Base-by-base conservation (phyloP, 2,329 filamentous ascomycete species). In the Coleophoma cylindrospora region DNA sequence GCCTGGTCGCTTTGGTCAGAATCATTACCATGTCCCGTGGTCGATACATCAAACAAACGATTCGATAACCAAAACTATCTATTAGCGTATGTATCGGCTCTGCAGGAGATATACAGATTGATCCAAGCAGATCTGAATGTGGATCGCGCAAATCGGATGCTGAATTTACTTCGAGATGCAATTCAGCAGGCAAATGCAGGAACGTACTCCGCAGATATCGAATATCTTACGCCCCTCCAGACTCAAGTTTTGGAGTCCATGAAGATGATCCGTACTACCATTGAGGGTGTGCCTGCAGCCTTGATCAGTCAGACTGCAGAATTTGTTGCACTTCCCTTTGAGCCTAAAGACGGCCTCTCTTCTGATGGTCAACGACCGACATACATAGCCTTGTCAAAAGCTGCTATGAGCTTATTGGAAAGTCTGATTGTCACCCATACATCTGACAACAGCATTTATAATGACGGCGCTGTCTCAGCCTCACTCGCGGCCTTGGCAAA, bases 381-480 rank as follows among this genome's bases (percentile, higher is more conserved):
- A 0, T 97, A 91, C 63, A 83, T 99, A 49, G 92, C 94, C 34
- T 80, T 97, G 63, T 90, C 91, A 1, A 95, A 94, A 66, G 81
- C 81, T 17, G 83, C 86, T 51, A 94, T 96, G 77, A 72, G 76
- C 2, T 79, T 90, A 43, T 68, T 95, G 2, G 76, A 87, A 55
- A 70, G 69, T 0, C 69, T 89, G 2, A 72, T 86, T 3, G 67
- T 81, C 4, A 69, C 73, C 14, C 83, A 89, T 54, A 77, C 81
- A 0, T 66, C 70, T 0, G 81, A 87, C 21, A 62, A 72, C n/a
- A 81, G 87, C 34, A 80, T 95, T 0, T 91, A 91, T 61, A 72
- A 71, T 1, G 83, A 82, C 41, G 83, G 83, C 1, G 83, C 89
- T 1, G 74, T 95, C 21, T 68, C 80, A 1, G 74, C 77, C 7